These are phyloP conservation scores for Nannochloris sp. DNA, from an alignment of 139 green algal species.

Conservation along the genomic window DNA sequence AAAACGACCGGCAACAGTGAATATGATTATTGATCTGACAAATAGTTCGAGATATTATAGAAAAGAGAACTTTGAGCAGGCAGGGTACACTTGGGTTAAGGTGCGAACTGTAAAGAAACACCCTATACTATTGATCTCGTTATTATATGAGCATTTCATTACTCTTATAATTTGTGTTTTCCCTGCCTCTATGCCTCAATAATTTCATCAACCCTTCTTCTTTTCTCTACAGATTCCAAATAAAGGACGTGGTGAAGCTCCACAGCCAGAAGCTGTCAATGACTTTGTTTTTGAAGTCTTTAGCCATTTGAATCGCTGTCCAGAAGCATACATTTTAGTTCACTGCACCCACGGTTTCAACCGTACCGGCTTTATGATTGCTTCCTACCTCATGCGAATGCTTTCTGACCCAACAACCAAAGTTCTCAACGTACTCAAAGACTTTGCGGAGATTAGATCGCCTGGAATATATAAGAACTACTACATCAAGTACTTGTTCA, in stretches of 20 bases:
- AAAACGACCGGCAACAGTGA: background rate
- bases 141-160: background rate
- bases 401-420: conserved; percentile 12
- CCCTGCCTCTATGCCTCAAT: background rate
- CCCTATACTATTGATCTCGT: too few relatives aligned
- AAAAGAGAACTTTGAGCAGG: conserved; percentile 25
- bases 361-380: conserved; percentile 79
- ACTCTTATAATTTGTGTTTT: background rate
- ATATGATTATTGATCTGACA: conserved; percentile 85
- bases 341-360: conserved; percentile 99
- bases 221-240: conserved; percentile 62
- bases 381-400: conserved; percentile 43
- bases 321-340: conserved; percentile 47
- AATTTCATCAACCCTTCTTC: background rate
- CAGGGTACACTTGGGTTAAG: conserved; percentile 49
- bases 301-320: conserved; percentile 8
- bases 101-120: background rate
- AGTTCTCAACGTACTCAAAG: conserved; percentile 40
- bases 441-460: conserved; percentile 63
- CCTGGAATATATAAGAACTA: conserved; percentile 98
- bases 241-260: conserved; percentile 59
- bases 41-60: conserved; percentile 89
- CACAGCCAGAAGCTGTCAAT: conserved; percentile 72
- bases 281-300: conserved; percentile 63
- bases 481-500: conserved; percentile 86